Base-by-base conservation (phyloP, 2,329 filamentous ascomycete species). In the Madurella fahalii region DNA sequence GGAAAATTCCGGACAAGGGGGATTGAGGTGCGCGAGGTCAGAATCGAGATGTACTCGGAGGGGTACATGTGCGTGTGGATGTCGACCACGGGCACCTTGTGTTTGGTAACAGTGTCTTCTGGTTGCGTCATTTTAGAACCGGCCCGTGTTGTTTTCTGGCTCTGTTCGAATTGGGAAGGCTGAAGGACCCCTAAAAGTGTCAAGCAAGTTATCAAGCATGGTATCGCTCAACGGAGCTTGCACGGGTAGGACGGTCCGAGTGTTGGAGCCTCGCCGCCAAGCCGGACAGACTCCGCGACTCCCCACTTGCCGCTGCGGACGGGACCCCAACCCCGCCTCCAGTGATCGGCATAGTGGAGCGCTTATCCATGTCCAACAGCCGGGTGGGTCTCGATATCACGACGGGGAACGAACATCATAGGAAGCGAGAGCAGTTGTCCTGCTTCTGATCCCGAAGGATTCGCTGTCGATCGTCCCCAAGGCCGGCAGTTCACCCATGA, bases 61-160 rank as follows among this genome's bases (percentile, higher is more conserved):
- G 84, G 82, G 68, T 86, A 87, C 78, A 87, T 84, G 70, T 87
- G 83, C 2, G 83, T 86, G 76, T 87, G 84, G 66, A 86, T 78
- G 70, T 87, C 84, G 53, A 86, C 84, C 49, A 86, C 73, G 52
- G 68, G 71, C 40, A 46, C 17, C 34, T 40, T 37, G 50, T 30
- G 42, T 8, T 40, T 50, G 17, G 49, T 25, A 20, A 15, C 15
- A 4, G 40, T 43, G 42, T 40, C 13, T 44, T 34, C 12, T 40
- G 40, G 12, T 18, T 25, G 25, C 25, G 25, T 25, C 25, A 25
- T 25, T 7, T 25, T 25, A 25, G 25, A 7, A 25, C 7, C 25
- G 25, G 25, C 7, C 25, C 7, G 25, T 25, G 25, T 7, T 25
- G 25, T 7, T 25, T 25, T 3, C 25, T 25, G 25, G 25, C 7